Base-by-base conservation (phyloP, 768 basidiomycete genomes). In the Kondoa malvinella region DNA sequence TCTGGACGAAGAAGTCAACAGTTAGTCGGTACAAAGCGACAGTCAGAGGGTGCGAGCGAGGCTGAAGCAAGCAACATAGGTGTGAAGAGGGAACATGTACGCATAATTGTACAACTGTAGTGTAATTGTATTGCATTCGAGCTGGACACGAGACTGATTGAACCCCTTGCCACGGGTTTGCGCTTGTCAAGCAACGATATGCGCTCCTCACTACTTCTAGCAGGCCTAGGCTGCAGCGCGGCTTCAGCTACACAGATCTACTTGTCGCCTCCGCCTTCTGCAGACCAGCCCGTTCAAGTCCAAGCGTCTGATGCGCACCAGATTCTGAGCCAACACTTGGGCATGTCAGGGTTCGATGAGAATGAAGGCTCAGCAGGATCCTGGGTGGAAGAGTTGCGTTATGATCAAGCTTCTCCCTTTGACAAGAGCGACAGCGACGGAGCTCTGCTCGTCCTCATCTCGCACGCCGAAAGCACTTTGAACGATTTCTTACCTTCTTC, bases 371-470 rank as follows among this genome's bases (percentile, higher is more conserved):
- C 61, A 17, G 3, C 3, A 17, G n/a, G n/a, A n/a, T n/a, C n/a
- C n/a, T 63, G 16, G 26, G 15, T 17, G 3, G 8, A 32, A 12
- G 3, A 31, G 29, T 34, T 32, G n/a, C 8, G 14, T 8, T 17
- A 32, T 34, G 16, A 17, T 33, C 16, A 63, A 21, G 12, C 8
- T 50, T 50, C 40, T 33, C 61, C 61, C 3, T 63, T 63, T 32
- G 15, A 27, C 27, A 30, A 63, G 61, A 3, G 12, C 3, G 61
- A 63, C 26, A 8, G 31, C 12, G 40, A 50, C 21, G 40, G 40
- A 50, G 61, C 61, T 33, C 61, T 63, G 15, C 12, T 63, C n/a
- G 14, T 63, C 12, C 61, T 63, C 61, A 63, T 63, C 30, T 21
- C 27, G 14, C 16, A 27, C 61, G 3, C 15, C 8, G 26, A 63